These are phyloP conservation scores for Mucor irregularis DNA, from an alignment of 371 early-diverging fungal genomes.

Conservation along the genomic window DNA sequence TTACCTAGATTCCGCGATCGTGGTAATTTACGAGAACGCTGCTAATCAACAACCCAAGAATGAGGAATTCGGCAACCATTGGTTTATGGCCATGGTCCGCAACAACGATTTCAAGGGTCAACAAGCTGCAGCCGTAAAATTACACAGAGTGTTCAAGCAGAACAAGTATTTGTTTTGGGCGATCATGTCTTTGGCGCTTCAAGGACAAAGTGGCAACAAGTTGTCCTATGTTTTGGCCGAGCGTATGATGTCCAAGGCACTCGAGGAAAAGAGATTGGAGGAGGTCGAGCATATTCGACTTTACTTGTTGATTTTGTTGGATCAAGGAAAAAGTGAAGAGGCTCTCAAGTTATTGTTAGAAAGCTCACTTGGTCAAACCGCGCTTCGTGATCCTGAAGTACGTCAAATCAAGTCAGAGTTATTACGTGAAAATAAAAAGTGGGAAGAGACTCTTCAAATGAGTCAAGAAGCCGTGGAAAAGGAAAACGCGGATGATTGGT, in stretches of 20 bases:
- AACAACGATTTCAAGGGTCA: constrained; percentile 71
- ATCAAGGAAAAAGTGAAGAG: constrained; percentile 62
- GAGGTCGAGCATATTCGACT: constrained; percentile 67
- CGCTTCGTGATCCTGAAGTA: constrained; percentile 67
- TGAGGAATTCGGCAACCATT: constrained; percentile 75
- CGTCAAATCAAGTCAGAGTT: constrained; percentile 62
- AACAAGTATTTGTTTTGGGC: constrained; percentile 89
- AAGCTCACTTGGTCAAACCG: constrained; percentile 58
- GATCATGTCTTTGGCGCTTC: constrained; percentile 73
- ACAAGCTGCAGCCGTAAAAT: constrained; percentile 80
- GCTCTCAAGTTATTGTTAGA: constrained; percentile 64
- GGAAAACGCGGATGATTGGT: constrained; percentile 75
- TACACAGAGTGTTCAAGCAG: constrained; percentile 79
- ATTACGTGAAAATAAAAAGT: constrained; percentile 47
- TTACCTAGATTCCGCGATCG: constrained; percentile 69
- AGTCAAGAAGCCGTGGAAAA: constrained; percentile 43
- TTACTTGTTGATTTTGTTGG: constrained; percentile 66
- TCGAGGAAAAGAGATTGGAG: constrained; percentile 62
- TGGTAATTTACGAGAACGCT: constrained; percentile 75
- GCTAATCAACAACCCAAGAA: constrained; percentile 62
- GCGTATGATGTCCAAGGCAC: constrained; percentile 83
- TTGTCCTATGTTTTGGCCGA: constrained; percentile 77
- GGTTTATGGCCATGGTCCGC: constrained; percentile 87
- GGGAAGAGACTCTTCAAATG: constrained; percentile 38
- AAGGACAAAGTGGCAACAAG: constrained; percentile 47